Conservation (phyloP, 2,329 filamentous ascomycete genomes). For the Lachnellula suecica region DNA sequence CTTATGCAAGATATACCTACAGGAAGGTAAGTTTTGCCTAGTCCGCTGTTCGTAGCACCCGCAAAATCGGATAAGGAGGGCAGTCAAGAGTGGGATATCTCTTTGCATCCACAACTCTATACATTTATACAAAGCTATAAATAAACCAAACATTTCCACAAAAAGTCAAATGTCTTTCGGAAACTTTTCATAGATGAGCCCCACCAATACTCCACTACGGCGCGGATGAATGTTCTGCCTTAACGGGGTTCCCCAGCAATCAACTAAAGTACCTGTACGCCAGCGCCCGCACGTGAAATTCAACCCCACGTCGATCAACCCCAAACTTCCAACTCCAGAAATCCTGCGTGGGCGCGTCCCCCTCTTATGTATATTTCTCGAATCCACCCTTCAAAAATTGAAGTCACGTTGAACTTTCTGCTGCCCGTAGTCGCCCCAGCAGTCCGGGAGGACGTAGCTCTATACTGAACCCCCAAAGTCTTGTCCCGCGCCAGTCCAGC, state of each 20-base stretch:
- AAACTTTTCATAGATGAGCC: too few relatives aligned
- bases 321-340: constrained; percentile 6
- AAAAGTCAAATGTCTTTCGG: too few relatives aligned
- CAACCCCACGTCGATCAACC: constrained; percentile 21
- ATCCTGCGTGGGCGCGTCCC: not conserved
- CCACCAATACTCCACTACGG: not conserved
- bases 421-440: not conserved
- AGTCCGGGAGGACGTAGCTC: not conserved
- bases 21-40: too few relatives aligned
- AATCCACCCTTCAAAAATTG: not conserved
- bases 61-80: too few relatives aligned
- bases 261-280: too few relatives aligned
- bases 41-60: too few relatives aligned
- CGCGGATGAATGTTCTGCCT: not conserved
- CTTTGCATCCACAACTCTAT: too few relatives aligned
- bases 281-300: constrained; percentile 17
- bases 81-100: too few relatives aligned
- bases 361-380: not conserved
- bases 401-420: not conserved
- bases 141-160: too few relatives aligned
- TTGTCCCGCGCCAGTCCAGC: not conserved
- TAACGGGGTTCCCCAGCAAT: not conserved
- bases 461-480: not conserved
- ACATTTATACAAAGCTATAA: too few relatives aligned
- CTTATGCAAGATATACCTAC: too few relatives aligned